Percentiles rank a stretch among this genome's conserved stretches.
These are phyloP conservation scores for Lagerstroemia speciosa DNA, from an alignment of 345 rosid species.

Conservation along the genomic window DNA sequence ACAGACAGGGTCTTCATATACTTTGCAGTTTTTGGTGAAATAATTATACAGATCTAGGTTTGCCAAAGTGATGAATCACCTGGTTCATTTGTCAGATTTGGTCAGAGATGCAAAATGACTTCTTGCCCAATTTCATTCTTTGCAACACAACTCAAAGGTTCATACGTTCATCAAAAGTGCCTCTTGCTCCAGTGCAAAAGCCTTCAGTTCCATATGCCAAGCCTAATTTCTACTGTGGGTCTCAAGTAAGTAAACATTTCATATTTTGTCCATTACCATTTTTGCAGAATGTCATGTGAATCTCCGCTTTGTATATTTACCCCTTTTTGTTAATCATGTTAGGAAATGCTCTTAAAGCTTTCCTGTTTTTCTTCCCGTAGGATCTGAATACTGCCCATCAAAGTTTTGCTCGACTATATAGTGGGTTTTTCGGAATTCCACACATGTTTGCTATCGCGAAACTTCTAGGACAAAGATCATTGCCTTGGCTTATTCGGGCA, in stretches of 20 bases:
- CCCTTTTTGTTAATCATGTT: conserved; percentile 1
- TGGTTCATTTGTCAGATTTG: conserved; percentile 49
- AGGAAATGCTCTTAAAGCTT: neutral
- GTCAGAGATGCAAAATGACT: conserved; percentile 98
- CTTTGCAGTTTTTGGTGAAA: neutral
- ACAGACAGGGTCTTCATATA: neutral
- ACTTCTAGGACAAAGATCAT: conserved; percentile 88
- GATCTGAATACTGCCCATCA: conserved; percentile 97
- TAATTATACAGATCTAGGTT: neutral
- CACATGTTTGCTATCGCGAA: conserved; percentile 79
- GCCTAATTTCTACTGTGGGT: conserved; percentile 89
- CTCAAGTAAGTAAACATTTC: conserved; percentile 52
- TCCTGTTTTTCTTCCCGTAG: conserved; percentile 26
- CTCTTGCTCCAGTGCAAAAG: conserved; percentile 70
- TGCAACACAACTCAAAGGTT: conserved; percentile 97
- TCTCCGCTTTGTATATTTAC: neutral
- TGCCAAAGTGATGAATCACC: conserved; percentile 1
- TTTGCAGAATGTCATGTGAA: neutral
- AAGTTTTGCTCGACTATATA: conserved; percentile 84
- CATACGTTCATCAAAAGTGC: conserved; percentile 71
- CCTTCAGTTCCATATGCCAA: conserved; percentile 89
- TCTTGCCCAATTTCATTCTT: conserved; percentile 92
- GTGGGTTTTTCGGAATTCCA: conserved; percentile 85
- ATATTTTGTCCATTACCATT: neutral
- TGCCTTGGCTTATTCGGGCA: conserved; percentile 97